Percentiles rank a stretch among this genome's conserved stretches.
phyloP scores from a whole-genome alignment of 2,329 filamentous ascomycete genomes.

The Aspergillus ochraceus region DNA sequence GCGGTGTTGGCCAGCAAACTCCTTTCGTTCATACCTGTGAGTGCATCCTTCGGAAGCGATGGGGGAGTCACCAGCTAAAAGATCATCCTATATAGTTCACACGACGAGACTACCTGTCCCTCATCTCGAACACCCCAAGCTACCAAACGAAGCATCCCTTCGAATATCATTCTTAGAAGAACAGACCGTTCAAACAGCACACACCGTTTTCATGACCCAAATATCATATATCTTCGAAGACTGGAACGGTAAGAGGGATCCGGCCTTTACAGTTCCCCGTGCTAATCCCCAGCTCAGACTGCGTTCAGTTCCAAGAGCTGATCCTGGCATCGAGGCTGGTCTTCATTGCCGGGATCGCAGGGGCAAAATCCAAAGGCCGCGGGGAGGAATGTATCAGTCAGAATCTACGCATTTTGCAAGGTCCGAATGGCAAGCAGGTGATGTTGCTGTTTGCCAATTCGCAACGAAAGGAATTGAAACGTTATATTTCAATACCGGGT shows the following conservation, averaged over 20 bases:
- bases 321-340: conserved; percentile 39
- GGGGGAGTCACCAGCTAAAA: background rate
- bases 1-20: conserved; percentile 36
- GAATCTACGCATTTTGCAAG: conserved; percentile 42
- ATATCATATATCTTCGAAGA: conserved; percentile 45
- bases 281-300: conserved; percentile 28
- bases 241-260: conserved; percentile 34
- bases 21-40: conserved; percentile 41
- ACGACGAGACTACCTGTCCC: conserved; percentile 41
- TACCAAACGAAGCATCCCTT: conserved; percentile 33
- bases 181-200: conserved; percentile 42
- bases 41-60: conserved; percentile 10
- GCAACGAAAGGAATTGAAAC: conserved; percentile 40
- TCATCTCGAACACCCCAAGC: conserved; percentile 44
- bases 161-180: conserved; percentile 45
- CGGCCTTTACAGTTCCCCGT: conserved; percentile 1
- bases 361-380: conserved; percentile 45
- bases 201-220: conserved; percentile 41
- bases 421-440: conserved; percentile 34
- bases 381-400: conserved; percentile 48
- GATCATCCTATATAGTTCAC: conserved; percentile 27
- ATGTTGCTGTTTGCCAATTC: conserved; percentile 46
- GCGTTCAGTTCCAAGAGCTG: conserved; percentile 42
- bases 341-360: conserved; percentile 44
- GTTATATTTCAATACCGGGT: conserved; percentile 44